Evolutionary conservation across 2,329 filamentous ascomycete species (phyloP), one percentile per base, ranked within the genome.

Genomic region (Aspergillus sp.): DNA sequence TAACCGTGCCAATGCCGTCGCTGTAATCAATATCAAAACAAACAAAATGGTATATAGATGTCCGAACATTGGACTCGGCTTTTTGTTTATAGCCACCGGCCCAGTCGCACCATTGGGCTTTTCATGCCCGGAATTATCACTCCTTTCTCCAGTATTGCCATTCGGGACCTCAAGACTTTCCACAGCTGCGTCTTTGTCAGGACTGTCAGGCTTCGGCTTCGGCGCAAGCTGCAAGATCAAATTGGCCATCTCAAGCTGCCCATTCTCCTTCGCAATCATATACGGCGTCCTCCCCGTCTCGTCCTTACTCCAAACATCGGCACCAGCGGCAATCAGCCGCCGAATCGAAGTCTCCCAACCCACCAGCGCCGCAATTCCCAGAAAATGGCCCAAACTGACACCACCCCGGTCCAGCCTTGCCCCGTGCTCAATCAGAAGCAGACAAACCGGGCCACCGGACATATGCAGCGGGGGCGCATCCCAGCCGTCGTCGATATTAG

Each of bases 181-280:
- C 24, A 24, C 5, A 4, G 4, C 24, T 11, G 13, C 33, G 37
- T 15, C n/a, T n/a, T 41, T 13, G 27, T 12, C 15, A 12, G 15
- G 24, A 7, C 24, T 11, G 4, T 24, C 5, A 42, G 13, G 3
- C 45, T n/a, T 22, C 12, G 30, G 27, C 40, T 12, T 27, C 22
- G 54, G 47, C 15, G 47, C 40, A 13, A 58, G 27, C 56, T 50
- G 50, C 19, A 58, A 11, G 5, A 58, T 49, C 17, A 58, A 11
- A 45, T 58, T 54, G 1, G 50, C 56, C 19, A 58, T 8, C 17
- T 58, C 56, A 5, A 45, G 15, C 45, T 50, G 34, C 9, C 40
- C 37, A 30, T 30, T 37, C 24, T 44, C 13, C 20, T 45, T 44
- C 7, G 56, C 56, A 46, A 54, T 46, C 33, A 37, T 49, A 20